Base-by-base conservation (phyloP, 2,329 filamentous ascomycete genomes). In the Fusarium coicis region DNA sequence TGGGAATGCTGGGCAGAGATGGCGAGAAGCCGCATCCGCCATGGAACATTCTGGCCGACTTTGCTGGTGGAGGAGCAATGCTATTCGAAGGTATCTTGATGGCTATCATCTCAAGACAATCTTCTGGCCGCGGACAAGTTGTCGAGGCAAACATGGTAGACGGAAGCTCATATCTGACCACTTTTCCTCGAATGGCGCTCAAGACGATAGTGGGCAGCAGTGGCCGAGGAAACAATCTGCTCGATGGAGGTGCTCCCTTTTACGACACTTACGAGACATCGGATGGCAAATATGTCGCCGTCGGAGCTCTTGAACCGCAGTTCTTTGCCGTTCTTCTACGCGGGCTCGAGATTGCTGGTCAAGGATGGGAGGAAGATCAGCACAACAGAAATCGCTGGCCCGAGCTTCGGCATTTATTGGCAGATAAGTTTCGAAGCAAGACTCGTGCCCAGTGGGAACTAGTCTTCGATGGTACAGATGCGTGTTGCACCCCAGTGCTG, bases 101-200 rank as follows among this genome's bases (percentile, higher is more conserved):
- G 26, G 96, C 96, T 1, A 82, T 98, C 66, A 78, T 97, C 15
- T 87, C 90, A 19, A 85, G 94, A 39, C 84, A 87, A 54, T 84
- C 82, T 47, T 91, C 86, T 1, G 94, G 94, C 0, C 84, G 83
- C 5, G 96, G 96, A 0, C 96, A 98, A 83, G 92, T 98, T 18
- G 95, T 98, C 14, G 94, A 98, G 83, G 94, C 93, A 21, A 98
- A 97, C 81, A 98, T 98, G 96, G 96, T 98, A 18, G 96, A 98
- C 83, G 96, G 96, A 14, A 90, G 89, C 28, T 89, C 91, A 40
- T 96, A 96, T 81, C 84, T 98, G 32, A 91, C 92, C 4, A 92
- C 91, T 0, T 96, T 96, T 83, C 92, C 93, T 57, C 87, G 96
- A 39, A 84, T 97, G 68, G 86, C 86, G 34, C 85, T 87, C 69